phyloP scores from a whole-genome alignment of 495 filamentous ascomycete genomes.

The Bacidia rubella region DNA sequence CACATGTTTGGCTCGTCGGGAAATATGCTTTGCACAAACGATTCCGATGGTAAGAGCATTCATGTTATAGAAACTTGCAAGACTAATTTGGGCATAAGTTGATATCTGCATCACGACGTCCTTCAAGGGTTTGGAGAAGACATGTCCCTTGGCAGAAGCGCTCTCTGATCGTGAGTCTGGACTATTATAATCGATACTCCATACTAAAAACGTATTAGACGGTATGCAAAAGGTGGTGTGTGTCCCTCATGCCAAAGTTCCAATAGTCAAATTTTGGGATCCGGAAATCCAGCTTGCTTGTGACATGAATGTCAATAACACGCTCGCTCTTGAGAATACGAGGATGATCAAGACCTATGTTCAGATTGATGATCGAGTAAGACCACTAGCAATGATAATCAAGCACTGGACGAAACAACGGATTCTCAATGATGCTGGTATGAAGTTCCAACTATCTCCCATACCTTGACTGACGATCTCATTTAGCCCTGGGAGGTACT shows the following conservation, averaged over 20 bases:
- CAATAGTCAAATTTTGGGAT: constrained; percentile 98
- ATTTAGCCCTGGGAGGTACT: constrained; percentile 74
- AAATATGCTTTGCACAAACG: constrained; percentile 86
- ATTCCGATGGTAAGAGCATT: constrained; percentile 71
- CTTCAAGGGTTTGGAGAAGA: constrained; percentile 68
- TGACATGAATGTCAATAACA: constrained; percentile 99
- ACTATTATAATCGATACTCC: constrained; percentile 11
- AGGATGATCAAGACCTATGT: constrained; percentile 98
- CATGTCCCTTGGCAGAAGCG: constrained; percentile 75
- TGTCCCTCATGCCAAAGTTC: constrained; percentile 85
- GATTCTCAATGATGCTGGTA: constrained; percentile 90
- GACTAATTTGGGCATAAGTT: constrained; percentile 52
- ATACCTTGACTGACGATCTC: constrained; percentile 9
- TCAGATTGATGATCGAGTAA: constrained; percentile 78
- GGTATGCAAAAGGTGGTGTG: constrained; percentile 95
- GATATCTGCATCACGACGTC: constrained; percentile 94
- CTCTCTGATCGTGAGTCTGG: constrained; percentile 61
- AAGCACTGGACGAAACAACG: constrained; percentile 93
- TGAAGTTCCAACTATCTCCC: constrained; percentile 21
- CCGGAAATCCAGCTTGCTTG: constrained; percentile 82
- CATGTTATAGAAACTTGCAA: not conserved
- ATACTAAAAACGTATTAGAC: constrained; percentile 39
- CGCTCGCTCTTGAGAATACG: constrained; percentile 85
- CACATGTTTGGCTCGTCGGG: constrained; percentile 95
- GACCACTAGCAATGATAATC: constrained; percentile 86